Base-by-base conservation (phyloP, 345 rosid species). In the Salix dunnii region DNA sequence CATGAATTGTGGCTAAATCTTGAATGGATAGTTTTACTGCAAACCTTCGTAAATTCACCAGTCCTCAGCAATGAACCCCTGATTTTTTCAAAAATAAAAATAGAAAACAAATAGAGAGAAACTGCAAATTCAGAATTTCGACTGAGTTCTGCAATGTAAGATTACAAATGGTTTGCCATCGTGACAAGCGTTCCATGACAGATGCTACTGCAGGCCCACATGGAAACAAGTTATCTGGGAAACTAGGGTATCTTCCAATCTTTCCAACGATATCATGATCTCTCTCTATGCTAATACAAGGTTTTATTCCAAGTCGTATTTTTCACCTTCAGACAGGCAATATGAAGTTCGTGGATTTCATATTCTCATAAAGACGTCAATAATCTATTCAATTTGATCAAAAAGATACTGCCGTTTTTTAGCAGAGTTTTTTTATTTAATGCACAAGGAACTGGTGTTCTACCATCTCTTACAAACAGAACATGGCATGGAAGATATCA, bases 401-500 rank as follows among this genome's bases (percentile, higher is more conserved):
- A 7, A 23, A 27, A 36, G 30, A 8, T 5, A 17, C 4, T 12
- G 11, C 16, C 3, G 42, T 53, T 43, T 72, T 42, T 17, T 53
- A 1, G 31, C 10, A 11, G 27, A 33, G 30, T 17, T 31, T 25
- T 25, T 21, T 16, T 42, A 42, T 42, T 63, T 40, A 63, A 14
- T 33, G 64, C 10, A 67, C 35, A 38, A 74, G 40, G 72, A 6
- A 12, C 25, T 1, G 33, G 8, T 53, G 38, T 67, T 78, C 55
- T 30, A 11, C 51, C 40, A 23, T 42, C 28, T 49, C 61, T 85
- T 86, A 95, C 89, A 88, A 77, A 82, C 97, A 93, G 78, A 90
- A 88, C 83, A 85, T 83, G 9, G 85, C 14, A 76, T 90, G 94
- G 79, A 93, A 92, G 76, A 89, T 76, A 79, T 86, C 82, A 70